Percentiles rank a stretch among this genome's conserved stretches.
These are phyloP conservation scores for Rostrohypoxylon terebratum DNA, from an alignment of 495 filamentous ascomycete genomes.

Conservation along the genomic window DNA sequence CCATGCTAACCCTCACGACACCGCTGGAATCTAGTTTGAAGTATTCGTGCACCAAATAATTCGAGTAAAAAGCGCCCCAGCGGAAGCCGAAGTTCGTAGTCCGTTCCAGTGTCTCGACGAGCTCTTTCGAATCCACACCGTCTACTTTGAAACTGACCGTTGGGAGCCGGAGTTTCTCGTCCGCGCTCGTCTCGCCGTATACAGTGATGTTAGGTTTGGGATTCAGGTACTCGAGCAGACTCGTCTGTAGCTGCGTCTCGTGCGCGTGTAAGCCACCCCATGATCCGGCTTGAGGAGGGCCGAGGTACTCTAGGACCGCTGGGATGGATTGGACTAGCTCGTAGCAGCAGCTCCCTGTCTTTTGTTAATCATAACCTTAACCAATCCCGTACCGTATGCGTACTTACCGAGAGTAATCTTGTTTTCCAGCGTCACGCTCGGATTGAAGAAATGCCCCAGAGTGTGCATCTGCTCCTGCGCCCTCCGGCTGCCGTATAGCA, in stretches of 20 bases:
- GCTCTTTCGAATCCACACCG: conserved; percentile 64
- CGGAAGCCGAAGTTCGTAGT: conserved; percentile 68
- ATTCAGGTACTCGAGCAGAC: conserved; percentile 68
- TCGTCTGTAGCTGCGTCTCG: conserved; percentile 68
- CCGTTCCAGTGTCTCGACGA: conserved; percentile 73
- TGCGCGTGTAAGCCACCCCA: conserved; percentile 68
- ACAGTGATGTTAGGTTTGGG: conserved; percentile 59
- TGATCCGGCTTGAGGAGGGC: conserved; percentile 44
- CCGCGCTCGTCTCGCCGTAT: conserved; percentile 64
- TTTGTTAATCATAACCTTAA: background rate
- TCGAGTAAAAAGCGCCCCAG: conserved; percentile 76
- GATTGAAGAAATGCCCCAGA: conserved; percentile 77
- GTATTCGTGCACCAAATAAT: conserved; percentile 69
- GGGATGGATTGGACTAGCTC: conserved; percentile 73
- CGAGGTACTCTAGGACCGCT: conserved; percentile 67
- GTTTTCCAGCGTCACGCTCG: conserved; percentile 64
- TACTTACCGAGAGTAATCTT: conserved; percentile 60
- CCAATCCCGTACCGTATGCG: background rate
- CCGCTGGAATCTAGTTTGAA: conserved; percentile 69
- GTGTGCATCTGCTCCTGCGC: conserved; percentile 64
- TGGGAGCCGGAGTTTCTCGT: conserved; percentile 64
- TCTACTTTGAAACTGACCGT: conserved; percentile 74
- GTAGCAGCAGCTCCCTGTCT: conserved; percentile 63
- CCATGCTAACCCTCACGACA: conserved; percentile 75
- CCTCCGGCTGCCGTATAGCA: conserved; percentile 68